phyloP scores from a whole-genome alignment of 169 alveolate species.

The Sarcocystis neurona region DNA sequence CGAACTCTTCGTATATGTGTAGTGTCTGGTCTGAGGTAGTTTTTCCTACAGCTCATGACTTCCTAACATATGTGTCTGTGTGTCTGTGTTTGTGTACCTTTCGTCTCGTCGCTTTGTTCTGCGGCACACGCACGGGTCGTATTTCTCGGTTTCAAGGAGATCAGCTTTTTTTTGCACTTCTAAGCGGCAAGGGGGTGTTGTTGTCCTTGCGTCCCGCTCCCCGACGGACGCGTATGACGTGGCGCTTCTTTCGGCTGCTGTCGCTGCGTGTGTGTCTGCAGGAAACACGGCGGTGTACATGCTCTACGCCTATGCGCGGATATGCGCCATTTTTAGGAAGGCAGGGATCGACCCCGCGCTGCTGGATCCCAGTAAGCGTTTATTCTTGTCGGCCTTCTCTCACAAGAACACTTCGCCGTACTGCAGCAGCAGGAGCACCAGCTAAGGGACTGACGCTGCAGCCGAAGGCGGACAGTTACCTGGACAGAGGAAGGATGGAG shows the following conservation, averaged over 20 bases:
- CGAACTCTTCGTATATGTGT: too few species aligned
- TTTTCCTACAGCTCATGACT: too few species aligned
- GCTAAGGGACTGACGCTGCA: background rate
- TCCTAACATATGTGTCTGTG: too few species aligned
- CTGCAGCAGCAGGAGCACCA: background rate
- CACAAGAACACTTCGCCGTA: background rate
- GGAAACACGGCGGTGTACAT: slow-evolving; percentile 85
- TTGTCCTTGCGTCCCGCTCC: background rate
- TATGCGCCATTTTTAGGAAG: slow-evolving; percentile 64
- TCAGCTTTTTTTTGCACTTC: too few species aligned
- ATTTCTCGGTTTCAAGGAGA: too few species aligned
- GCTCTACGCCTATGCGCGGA: slow-evolving; percentile 72
- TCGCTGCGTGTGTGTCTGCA: slow-evolving; percentile 84
- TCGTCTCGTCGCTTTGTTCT: too few species aligned
- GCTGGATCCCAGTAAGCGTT: background rate
- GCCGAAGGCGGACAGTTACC: background rate
- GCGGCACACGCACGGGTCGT: too few species aligned
- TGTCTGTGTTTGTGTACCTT: too few species aligned
- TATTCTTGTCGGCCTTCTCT: too few species aligned
- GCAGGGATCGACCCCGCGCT: slow-evolving; percentile 32
- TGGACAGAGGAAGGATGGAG: too few species aligned
- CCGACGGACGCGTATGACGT: background rate
- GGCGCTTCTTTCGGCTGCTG: background rate
- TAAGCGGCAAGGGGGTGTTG: background rate
- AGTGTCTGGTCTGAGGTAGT: too few species aligned